These are phyloP conservation scores for Calonectria crousiana DNA, from an alignment of 2,329 filamentous ascomycete genomes.

Conservation along the genomic window DNA sequence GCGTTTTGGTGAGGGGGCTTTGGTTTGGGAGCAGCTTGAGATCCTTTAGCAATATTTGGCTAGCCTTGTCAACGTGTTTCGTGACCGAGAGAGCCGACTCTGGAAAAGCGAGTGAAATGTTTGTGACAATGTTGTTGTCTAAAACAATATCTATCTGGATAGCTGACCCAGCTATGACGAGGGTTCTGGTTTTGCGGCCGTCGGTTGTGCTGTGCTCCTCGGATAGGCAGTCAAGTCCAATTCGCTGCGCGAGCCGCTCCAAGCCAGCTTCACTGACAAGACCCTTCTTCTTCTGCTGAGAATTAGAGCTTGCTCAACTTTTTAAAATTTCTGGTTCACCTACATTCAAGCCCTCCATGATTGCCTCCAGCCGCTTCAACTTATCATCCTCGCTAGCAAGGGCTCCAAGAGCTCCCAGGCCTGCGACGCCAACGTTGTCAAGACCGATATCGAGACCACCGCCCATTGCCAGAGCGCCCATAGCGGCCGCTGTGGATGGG, in stretches of 20 bases:
- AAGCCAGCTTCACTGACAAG: constrained; percentile 80
- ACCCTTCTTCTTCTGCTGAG: constrained; percentile 62
- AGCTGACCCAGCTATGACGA: constrained; percentile 73
- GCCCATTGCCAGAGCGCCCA: constrained; percentile 67
- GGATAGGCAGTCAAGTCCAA: constrained; percentile 75
- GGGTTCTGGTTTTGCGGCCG: constrained; percentile 63
- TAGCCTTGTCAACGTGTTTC: constrained; percentile 71
- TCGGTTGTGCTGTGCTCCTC: constrained; percentile 63
- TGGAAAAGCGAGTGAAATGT: constrained; percentile 73
- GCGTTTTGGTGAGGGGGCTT: constrained; percentile 75
- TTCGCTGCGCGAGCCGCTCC: constrained; percentile 75
- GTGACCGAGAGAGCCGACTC: constrained; percentile 69
- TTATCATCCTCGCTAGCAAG: constrained; percentile 66
- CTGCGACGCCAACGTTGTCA: constrained; percentile 63
- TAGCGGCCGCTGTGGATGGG: constrained; percentile 71
- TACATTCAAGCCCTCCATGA: constrained; percentile 65
- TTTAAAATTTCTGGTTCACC: constrained; percentile 25
- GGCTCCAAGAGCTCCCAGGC: constrained; percentile 55
- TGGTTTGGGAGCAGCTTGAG: constrained; percentile 70
- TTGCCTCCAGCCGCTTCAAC: constrained; percentile 64
- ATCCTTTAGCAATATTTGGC: constrained; percentile 74
- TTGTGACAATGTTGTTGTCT: constrained; percentile 71
- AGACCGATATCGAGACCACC: constrained; percentile 64
- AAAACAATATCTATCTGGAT: constrained; percentile 73
- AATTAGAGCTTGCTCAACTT: constrained; percentile 13